phyloP scores from a whole-genome alignment of 495 filamentous ascomycete species.

The Glutinoglossum americanum region DNA sequence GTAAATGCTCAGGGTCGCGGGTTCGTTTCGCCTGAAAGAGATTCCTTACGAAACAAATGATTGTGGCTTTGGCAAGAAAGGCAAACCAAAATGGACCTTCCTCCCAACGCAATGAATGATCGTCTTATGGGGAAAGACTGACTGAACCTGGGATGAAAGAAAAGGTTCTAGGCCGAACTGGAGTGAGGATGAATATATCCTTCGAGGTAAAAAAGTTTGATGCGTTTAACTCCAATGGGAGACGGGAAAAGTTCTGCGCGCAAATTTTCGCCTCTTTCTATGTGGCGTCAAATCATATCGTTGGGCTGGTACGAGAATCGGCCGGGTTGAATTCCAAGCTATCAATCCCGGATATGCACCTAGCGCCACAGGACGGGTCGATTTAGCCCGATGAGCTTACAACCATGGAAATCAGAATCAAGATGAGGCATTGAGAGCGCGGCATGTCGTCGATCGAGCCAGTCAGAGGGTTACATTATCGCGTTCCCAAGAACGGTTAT shows the following conservation, averaged over 20 bases:
- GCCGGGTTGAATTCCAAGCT: not conserved
- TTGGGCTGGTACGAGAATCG: not conserved
- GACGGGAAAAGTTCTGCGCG: not conserved
- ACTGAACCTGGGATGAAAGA: not conserved
- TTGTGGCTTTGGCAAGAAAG: not conserved
- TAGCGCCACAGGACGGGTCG: not conserved
- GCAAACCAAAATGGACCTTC: no score
- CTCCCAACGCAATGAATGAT: not conserved
- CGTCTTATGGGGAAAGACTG: not conserved
- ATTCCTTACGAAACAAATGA: not conserved
- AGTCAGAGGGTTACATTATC: no score
- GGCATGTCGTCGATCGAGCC: no score
- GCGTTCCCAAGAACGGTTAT: not conserved
- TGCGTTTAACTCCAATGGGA: not conserved
- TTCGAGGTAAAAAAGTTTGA: not conserved
- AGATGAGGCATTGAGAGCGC: not conserved
- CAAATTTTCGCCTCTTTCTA: not conserved
- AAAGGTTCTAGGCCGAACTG: not conserved
- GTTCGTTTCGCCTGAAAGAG: not conserved
- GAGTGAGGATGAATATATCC: not conserved
- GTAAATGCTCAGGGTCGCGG: not conserved
- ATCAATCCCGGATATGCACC: not conserved
- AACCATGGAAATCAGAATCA: not conserved
- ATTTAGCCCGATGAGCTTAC: not conserved
- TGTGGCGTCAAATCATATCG: not conserved